Percentiles rank a stretch among this genome's conserved stretches.
Evolutionary conservation across 129 eudicot species (phyloP).

Genomic region (Flaveria brownii): DNA sequence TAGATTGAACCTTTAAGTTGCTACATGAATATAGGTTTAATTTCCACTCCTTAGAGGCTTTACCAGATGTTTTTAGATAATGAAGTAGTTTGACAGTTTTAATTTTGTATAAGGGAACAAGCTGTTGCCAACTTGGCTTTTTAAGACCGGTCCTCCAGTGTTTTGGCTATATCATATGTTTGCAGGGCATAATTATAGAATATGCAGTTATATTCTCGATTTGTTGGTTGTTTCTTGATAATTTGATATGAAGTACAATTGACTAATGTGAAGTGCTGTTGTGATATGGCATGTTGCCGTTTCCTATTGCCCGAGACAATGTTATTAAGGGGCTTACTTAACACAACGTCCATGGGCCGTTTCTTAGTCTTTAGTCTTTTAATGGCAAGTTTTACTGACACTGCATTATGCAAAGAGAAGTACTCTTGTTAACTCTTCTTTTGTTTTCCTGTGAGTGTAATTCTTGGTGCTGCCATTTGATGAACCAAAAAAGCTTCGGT

Average conservation of each 20-base stretch:
- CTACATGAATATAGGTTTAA: background rate
- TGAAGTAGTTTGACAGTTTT: background rate
- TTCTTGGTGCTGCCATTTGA: conserved; percentile 2
- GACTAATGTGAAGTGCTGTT: conserved; percentile 17
- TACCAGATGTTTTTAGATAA: background rate
- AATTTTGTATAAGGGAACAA: background rate
- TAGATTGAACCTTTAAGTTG: background rate
- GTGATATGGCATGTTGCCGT: background rate
- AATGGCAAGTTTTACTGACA: conserved; percentile 6
- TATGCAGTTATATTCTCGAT: background rate
- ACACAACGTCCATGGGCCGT: background rate
- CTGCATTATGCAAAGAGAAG: background rate
- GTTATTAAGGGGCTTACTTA: background rate
- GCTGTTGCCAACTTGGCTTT: background rate
- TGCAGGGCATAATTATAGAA: background rate
- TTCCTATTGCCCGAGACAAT: background rate
- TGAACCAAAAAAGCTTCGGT: background rate
- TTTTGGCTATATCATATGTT: background rate
- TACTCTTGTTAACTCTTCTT: background rate
- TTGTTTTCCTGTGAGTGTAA: background rate
- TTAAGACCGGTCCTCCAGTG: background rate
- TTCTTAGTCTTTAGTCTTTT: conserved; percentile 1
- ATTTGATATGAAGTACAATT: background rate
- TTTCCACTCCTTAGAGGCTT: background rate
- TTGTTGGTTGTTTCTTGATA: conserved; percentile 1